Evolutionary conservation across 2,329 filamentous ascomycete genomes (phyloP).

Genomic region (Ceratocystis cacaofunesta): DNA sequence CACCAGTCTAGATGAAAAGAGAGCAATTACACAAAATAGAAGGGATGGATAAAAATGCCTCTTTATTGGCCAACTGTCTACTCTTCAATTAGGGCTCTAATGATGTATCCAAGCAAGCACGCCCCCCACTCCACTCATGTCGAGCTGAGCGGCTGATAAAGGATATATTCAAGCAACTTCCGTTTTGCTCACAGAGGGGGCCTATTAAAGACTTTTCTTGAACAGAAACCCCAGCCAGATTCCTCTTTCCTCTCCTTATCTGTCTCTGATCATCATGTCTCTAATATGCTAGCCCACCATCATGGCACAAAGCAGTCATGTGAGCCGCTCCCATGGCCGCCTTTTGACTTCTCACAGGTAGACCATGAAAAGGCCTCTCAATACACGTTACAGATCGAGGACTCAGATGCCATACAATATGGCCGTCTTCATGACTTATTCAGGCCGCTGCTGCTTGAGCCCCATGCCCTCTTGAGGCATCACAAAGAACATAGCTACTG

Average conservation of each 20-base stretch:
- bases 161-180: not conserved
- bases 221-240: no score
- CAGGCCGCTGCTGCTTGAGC: conserved; percentile 9
- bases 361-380: not conserved
- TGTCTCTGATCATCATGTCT: not conserved
- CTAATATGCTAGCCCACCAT: not conserved
- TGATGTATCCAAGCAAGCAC: not conserved
- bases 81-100: not conserved
- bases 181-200: not conserved
- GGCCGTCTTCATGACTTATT: conserved; percentile 17
- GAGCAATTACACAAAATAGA: not conserved
- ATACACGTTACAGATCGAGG: conserved; percentile 4
- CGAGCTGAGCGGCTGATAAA: not conserved
- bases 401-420: conserved; percentile 18
- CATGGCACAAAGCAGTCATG: not conserved
- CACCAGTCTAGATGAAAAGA: not conserved
- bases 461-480: not conserved
- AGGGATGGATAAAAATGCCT: not conserved
- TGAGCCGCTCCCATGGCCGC: not conserved
- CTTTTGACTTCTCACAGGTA: not conserved
- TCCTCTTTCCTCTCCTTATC: not conserved
- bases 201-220: not conserved
- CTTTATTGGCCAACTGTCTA: not conserved
- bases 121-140: not conserved
- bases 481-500: conserved; percentile 4